These are phyloP conservation scores for Corchorus olitorius DNA, from an alignment of 345 rosid genomes.

Conservation along the genomic window DNA sequence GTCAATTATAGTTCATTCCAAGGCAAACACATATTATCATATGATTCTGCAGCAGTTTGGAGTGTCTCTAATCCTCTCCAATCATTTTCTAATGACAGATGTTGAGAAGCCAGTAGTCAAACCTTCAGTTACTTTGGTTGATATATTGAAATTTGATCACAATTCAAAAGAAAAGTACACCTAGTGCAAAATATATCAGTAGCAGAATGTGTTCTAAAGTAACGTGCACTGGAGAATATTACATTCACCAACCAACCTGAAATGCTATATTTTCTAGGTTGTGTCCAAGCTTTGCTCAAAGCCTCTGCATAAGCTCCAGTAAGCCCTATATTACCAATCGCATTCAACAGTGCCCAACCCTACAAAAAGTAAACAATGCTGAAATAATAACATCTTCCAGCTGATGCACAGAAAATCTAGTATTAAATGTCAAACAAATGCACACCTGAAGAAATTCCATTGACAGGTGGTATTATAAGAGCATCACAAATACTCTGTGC, in stretches of 20 bases:
- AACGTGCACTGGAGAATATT: neutral
- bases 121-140: too few relatives aligned
- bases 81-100: neutral
- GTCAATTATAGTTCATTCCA: conserved; percentile 8
- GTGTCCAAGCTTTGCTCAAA: conserved; percentile 66
- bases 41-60: neutral
- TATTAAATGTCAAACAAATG: neutral
- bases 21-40: neutral
- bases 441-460: conserved; percentile 85
- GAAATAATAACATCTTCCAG: conserved; percentile 17
- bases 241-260: conserved; percentile 47
- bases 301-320: conserved; percentile 76
- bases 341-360: conserved; percentile 81
- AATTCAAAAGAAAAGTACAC: neutral
- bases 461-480: conserved; percentile 66
- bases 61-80: neutral
- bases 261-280: conserved; percentile 58
- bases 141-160: too few relatives aligned
- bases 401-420: conserved; percentile 13
- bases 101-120: too few relatives aligned
- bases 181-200: neutral
- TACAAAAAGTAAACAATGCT: conserved; percentile 28
- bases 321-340: conserved; percentile 75
- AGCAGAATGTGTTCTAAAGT: conserved; percentile 2
- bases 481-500: conserved; percentile 75